Evolutionary conservation across 1,284 basidiomycete species (phyloP).

Genomic region (Cerrena zonata): DNA sequence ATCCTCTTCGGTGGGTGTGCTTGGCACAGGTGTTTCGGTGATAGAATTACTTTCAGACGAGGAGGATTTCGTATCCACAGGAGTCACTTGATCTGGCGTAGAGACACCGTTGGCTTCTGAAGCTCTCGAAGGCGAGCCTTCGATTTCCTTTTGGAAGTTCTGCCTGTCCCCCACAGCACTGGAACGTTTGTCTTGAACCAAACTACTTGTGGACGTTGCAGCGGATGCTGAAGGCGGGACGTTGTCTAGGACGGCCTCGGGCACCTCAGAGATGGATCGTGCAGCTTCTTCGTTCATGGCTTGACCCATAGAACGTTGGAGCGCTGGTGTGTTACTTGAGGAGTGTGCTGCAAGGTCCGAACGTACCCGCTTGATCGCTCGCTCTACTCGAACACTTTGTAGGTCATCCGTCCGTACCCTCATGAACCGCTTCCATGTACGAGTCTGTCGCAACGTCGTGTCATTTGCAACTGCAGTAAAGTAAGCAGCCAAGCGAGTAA

Average conservation of each 20-base stretch:
- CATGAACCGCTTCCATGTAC: constrained; percentile 82
- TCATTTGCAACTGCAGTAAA: constrained; percentile 73
- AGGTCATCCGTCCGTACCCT: constrained; percentile 79
- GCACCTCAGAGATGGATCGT: constrained; percentile 3
- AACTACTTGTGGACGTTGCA: neutral
- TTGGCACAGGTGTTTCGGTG: neutral
- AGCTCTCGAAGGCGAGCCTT: constrained; percentile 7
- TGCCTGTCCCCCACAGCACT: neutral
- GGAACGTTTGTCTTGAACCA: neutral
- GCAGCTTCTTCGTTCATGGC: constrained; percentile 15
- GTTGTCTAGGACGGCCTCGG: neutral
- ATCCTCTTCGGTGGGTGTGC: constrained; percentile 21
- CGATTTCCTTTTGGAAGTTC: constrained; percentile 10
- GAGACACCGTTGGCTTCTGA: constrained; percentile 3
- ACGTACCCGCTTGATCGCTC: constrained; percentile 80
- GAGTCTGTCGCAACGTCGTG: constrained; percentile 51
- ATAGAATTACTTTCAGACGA: neutral
- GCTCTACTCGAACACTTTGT: constrained; percentile 78
- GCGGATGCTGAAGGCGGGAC: neutral
- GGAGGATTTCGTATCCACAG: constrained; percentile 1
- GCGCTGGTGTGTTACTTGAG: constrained; percentile 25
- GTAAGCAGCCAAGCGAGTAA: constrained; percentile 72
- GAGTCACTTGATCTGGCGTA: constrained; percentile 21
- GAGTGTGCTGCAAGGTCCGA: constrained; percentile 76
- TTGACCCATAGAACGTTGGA: constrained; percentile 25